phyloP scores from a whole-genome alignment of 306 rosid genomes.

The Vigna unguiculata region DNA sequence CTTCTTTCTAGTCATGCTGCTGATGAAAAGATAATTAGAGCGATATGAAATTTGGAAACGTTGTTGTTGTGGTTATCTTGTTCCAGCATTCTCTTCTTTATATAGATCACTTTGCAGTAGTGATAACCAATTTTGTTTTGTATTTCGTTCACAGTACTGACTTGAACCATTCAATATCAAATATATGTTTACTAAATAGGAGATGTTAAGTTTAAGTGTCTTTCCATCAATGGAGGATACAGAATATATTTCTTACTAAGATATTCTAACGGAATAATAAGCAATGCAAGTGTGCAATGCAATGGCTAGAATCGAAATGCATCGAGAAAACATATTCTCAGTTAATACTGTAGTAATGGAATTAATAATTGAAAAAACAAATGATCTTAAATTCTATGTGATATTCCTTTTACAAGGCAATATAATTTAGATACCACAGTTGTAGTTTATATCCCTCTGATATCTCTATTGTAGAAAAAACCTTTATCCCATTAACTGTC shows the following conservation, averaged over 20 bases:
- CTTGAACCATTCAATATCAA: slow-evolving; percentile 23
- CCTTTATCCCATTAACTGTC: neutral
- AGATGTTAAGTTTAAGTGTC: slow-evolving; percentile 28
- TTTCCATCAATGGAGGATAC: slow-evolving; percentile 10
- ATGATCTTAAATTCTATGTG: neutral
- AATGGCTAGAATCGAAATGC: neutral
- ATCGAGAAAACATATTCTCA: neutral
- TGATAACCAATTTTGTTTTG: slow-evolving; percentile 6
- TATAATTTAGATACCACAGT: neutral
- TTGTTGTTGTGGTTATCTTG: slow-evolving; percentile 15
- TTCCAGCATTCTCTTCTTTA: slow-evolving; percentile 9
- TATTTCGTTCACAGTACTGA: neutral
- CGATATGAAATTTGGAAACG: neutral
- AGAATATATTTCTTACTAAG: slow-evolving; percentile 20
- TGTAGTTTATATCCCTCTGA: neutral
- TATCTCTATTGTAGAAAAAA: neutral
- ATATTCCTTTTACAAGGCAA: neutral
- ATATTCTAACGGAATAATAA: neutral
- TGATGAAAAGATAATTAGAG: neutral
- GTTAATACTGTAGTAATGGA: neutral
- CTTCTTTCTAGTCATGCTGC: slow-evolving; percentile 57
- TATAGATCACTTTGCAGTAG: slow-evolving; percentile 17
- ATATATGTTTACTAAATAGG: neutral
- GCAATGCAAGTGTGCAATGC: neutral
- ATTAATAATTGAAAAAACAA: neutral